Percentiles rank a stretch among this genome's conserved stretches.
These are phyloP conservation scores for Pycnococcus provasolii DNA, from an alignment of 139 green algal species.

Conservation along the genomic window DNA sequence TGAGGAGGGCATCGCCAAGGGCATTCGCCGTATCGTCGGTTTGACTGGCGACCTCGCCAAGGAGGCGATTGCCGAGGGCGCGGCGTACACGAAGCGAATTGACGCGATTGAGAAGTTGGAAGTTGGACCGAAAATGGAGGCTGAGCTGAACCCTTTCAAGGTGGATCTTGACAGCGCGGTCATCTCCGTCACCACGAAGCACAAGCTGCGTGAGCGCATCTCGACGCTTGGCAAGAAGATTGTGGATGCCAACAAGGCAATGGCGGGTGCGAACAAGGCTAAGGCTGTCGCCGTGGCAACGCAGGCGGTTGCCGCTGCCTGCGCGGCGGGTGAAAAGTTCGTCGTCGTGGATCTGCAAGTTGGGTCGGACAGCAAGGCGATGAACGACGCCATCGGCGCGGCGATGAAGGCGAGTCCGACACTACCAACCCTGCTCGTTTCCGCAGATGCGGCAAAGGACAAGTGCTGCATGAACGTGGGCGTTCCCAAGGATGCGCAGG, in stretches of 20 bases:
- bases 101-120: constrained; percentile 27
- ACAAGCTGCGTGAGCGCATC: constrained; percentile 51
- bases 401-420: background rate
- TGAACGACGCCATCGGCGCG: constrained; percentile 47
- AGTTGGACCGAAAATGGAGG: no score
- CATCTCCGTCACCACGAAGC: constrained; percentile 63
- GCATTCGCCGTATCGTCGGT: constrained; percentile 74
- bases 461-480: constrained; percentile 58
- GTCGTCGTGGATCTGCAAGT: constrained; percentile 40
- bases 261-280: constrained; percentile 57
- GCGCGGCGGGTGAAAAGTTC: constrained; percentile 17
- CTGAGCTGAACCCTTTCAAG: constrained; percentile 36
- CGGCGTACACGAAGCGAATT: constrained; percentile 46
- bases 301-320: constrained; percentile 25
- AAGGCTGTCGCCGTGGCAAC: constrained; percentile 35
- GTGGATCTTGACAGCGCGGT: constrained; percentile 43
- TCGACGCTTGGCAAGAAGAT: constrained; percentile 46
- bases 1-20: constrained; percentile 95
- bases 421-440: constrained; percentile 34
- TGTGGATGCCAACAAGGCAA: constrained; percentile 61
- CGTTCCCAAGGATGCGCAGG: constrained; percentile 51
- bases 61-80: constrained; percentile 50
- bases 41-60: constrained; percentile 63
- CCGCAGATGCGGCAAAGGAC: constrained; percentile 47
- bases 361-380: constrained; percentile 55